These are phyloP conservation scores for Micromonas commoda DNA, from an alignment of 139 green algal species.

Conservation along the genomic window DNA sequence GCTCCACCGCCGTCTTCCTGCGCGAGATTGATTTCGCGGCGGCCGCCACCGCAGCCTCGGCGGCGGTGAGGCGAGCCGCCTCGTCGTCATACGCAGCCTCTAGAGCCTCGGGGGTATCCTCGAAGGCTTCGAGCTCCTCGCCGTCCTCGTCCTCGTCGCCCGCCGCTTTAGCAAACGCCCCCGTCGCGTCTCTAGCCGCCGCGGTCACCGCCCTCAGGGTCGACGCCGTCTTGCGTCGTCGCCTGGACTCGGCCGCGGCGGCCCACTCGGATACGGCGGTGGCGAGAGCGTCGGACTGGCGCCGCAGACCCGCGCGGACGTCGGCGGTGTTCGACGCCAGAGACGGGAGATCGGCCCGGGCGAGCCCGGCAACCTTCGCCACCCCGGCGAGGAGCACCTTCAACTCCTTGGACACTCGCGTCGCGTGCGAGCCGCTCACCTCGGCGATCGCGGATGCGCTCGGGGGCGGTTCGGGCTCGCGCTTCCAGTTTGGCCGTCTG, in stretches of 20 bases:
- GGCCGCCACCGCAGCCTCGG: background rate
- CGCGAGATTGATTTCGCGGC: background rate
- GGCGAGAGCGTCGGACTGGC: background rate
- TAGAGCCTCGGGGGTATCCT: background rate
- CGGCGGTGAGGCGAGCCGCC: background rate
- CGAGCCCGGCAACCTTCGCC: background rate
- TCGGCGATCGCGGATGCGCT: background rate
- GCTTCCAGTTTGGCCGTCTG: background rate
- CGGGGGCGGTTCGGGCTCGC: background rate
- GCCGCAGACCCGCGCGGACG: background rate
- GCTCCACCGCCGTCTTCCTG: background rate
- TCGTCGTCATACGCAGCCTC: background rate
- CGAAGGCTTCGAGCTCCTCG: background rate
- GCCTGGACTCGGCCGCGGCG: background rate
- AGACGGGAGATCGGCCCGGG: background rate
- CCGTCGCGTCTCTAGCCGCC: no score
- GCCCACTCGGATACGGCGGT: background rate
- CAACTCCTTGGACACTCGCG: background rate
- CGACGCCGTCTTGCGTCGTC: background rate
- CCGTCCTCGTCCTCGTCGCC: background rate
- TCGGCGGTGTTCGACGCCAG: background rate
- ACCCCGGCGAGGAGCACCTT: background rate
- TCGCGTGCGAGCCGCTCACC: background rate
- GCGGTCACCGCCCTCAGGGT: background rate
- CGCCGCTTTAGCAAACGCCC: no score